phyloP scores from a whole-genome alignment of 306 rosid genomes.

The Inga laurina region DNA sequence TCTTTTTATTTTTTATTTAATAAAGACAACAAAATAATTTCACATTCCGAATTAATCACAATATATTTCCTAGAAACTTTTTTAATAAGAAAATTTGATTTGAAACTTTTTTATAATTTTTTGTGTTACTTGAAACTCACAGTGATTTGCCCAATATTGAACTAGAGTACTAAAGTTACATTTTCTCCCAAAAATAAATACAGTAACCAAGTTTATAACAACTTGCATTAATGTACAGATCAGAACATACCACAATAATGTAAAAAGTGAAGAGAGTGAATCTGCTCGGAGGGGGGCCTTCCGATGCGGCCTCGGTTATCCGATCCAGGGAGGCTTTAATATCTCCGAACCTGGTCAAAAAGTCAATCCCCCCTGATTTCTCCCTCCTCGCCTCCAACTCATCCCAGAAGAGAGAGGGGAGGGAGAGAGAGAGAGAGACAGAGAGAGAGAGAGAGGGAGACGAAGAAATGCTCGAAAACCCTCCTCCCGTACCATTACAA shows the following conservation, averaged over 20 bases:
- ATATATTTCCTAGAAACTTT: too few relatives aligned
- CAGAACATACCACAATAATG: neutral
- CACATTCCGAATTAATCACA: too few relatives aligned
- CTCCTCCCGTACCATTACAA: constrained; percentile 25
- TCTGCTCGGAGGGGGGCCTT: neutral
- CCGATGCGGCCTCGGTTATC: neutral
- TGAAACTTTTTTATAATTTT: too few relatives aligned
- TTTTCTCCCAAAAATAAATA: too few relatives aligned
- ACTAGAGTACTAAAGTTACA: too few relatives aligned
- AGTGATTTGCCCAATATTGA: too few relatives aligned
- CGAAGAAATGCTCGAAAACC: constrained; percentile 58
- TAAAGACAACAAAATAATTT: too few relatives aligned
- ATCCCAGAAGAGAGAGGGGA: neutral
- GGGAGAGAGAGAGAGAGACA: neutral
- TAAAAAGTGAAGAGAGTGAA: neutral
- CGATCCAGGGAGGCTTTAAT: neutral
- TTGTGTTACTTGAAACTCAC: too few relatives aligned
- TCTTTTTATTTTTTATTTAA: too few relatives aligned
- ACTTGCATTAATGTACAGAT: too few relatives aligned
- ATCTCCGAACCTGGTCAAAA: constrained; percentile 11
- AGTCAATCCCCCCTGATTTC: neutral
- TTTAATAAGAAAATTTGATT: too few relatives aligned
- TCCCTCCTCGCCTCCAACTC: neutral
- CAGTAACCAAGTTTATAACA: too few relatives aligned
- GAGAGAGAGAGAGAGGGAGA: neutral